Conservation (phyloP, 768 basidiomycete genomes). For the Naematelia encephala region DNA sequence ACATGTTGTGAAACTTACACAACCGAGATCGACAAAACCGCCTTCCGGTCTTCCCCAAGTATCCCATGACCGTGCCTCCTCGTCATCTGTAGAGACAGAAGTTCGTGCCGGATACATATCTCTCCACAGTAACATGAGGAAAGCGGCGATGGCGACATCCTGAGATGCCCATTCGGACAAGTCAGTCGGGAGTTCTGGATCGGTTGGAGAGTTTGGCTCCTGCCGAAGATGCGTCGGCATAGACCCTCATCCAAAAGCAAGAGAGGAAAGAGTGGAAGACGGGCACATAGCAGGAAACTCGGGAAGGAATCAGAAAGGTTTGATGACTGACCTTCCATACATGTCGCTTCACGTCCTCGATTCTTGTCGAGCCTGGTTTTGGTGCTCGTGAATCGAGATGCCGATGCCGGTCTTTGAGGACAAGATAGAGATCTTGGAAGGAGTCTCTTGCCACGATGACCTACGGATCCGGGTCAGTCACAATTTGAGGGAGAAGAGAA, state of each 20-base stretch:
- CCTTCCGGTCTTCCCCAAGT: constrained; percentile 73
- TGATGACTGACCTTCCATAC: constrained; percentile 48
- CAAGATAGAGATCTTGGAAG: constrained; percentile 87
- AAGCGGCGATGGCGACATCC: constrained; percentile 94
- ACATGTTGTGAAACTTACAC: constrained; percentile 34
- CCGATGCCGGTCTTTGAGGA: constrained; percentile 80
- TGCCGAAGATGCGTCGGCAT: constrained; percentile 2
- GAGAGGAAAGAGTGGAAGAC: not conserved
- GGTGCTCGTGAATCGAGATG: constrained; percentile 55
- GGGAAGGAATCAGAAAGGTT: not conserved
- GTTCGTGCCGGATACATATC: constrained; percentile 56
- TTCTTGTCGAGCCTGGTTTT: constrained; percentile 26
- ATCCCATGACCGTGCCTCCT: constrained; percentile 58
- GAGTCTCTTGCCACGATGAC: constrained; percentile 66
- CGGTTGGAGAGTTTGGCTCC: constrained; percentile 6
- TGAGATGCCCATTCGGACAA: constrained; percentile 50
- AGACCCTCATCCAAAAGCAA: not conserved
- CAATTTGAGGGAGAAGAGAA: not conserved
- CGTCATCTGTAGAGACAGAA: constrained; percentile 1
- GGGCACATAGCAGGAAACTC: not conserved
- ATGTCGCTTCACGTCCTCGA: constrained; percentile 49
- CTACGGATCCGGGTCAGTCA: constrained; percentile 26
- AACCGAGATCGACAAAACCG: constrained; percentile 90
- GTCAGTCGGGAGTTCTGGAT: constrained; percentile 9
- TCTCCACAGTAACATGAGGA: constrained; percentile 88